Evolutionary conservation across 345 rosid genomes (phyloP), one percentile per base, ranked within the genome.

Genomic region (Populus simonii): DNA sequence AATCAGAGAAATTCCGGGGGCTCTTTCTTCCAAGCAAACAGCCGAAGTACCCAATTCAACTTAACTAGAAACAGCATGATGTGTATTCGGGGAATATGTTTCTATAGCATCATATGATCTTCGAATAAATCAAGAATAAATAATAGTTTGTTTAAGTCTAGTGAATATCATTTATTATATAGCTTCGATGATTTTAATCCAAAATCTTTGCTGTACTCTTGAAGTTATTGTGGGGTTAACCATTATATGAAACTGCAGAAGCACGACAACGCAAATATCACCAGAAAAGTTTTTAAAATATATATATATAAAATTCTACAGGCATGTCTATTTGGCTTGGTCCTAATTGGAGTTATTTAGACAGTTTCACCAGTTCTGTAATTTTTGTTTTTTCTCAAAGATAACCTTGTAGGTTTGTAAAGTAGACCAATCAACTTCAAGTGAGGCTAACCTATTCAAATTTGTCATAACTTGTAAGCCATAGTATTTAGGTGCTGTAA

Each of bases 1-100:
- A 72, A 27, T 20, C 45, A 15, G 82, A 82, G 74, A 76, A 62
- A 38, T 66, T 45, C 33, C 75, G 74, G 51, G 82, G 85, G 33
- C 51, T 75, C 39, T 78, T 82, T 57, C 51, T 2, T 22, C 80
- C 79, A 25, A 59, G 20, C 12, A 79, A 66, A 23, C 72, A 61
- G 49, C 77, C 77, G 0, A 82, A 71, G 27, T 78, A 78, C 47
- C 61, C 13, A 20, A 13, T 78, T 18, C 31, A 39, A 25, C 75
- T 74, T 73, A 27, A 38, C 17, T 78, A 71, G 74, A 25, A 57
- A 45, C 17, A 20, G 31, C 27, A 68, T 22, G 22, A 18, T 8
- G 23, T 12, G 18, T 63, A 53, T 7, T 20, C 18, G 8, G 10
- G 59, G 59, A 53, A 53, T 7, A 57, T n/a, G 61, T 55, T 55